A percentile compares a stretch with the other conserved stretches of the same genome.
Conservation (phyloP, 176 grass and related monocot genomes). For the Echinochloa phyllopogon region DNA sequence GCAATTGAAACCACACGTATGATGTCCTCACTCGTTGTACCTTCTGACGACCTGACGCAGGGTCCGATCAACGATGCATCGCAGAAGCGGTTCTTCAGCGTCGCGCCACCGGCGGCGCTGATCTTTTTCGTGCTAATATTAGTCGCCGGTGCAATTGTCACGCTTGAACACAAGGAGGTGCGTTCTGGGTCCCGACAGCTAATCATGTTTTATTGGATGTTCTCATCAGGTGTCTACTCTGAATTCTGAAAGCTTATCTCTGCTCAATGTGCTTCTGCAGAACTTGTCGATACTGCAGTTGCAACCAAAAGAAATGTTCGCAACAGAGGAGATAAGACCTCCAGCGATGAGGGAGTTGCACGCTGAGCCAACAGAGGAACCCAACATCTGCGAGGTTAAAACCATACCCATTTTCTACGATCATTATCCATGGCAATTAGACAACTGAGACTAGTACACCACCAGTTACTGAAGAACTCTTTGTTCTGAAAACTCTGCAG, state of each 20-base stretch:
- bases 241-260: constrained; percentile 12
- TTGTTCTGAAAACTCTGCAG: constrained; percentile 45
- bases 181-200: neutral
- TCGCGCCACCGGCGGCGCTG: constrained; percentile 44
- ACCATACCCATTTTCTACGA: neutral
- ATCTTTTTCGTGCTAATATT: constrained; percentile 57
- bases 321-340: neutral
- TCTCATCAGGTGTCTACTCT: neutral
- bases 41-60: constrained; percentile 41
- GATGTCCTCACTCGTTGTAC: constrained; percentile 22
- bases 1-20: neutral
- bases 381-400: constrained; percentile 48
- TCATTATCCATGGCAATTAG: neutral
- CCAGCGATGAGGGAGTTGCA: neutral
- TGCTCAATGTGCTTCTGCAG: constrained; percentile 21
- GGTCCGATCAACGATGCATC: constrained; percentile 41
- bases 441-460: neutral
- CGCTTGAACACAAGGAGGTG: constrained; percentile 61
- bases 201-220: neutral
- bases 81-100: constrained; percentile 51
- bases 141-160: constrained; percentile 45
- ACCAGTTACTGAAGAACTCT: constrained; percentile 28
- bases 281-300: constrained; percentile 40
- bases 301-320: constrained; percentile 11
- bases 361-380: constrained; percentile 7